Conservation (phyloP, 1,284 basidiomycete species). For the Jaminaea rosea region DNA sequence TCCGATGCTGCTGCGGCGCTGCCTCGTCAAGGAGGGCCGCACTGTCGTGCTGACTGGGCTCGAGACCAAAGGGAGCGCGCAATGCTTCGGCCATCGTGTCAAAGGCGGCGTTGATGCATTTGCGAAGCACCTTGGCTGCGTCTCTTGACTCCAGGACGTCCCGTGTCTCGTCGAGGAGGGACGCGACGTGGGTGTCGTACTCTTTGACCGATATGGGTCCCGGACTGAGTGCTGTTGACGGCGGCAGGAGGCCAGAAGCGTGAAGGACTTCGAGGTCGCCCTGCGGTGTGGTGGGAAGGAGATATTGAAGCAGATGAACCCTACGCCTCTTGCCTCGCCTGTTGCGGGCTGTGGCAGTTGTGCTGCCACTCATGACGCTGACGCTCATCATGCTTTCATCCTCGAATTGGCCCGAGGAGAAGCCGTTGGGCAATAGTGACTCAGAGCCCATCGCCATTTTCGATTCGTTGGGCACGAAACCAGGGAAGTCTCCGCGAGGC, state of each 20-base stretch:
- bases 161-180: constrained; percentile 63
- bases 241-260: not conserved
- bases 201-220: not conserved
- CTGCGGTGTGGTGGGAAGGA: not conserved
- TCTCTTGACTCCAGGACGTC: constrained; percentile 60
- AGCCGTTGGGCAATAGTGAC: not conserved
- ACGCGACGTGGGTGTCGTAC: constrained; percentile 55
- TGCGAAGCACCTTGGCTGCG: constrained; percentile 61
- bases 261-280: not conserved
- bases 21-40: constrained; percentile 50
- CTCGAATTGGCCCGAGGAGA: not conserved
- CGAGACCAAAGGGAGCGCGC: constrained; percentile 44
- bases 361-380: not conserved
- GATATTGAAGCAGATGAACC: not conserved
- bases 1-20: not conserved
- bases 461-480: not conserved
- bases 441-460: not conserved
- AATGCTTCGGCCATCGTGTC: constrained; percentile 55
- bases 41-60: constrained; percentile 3
- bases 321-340: not conserved
- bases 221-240: not conserved
- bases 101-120: constrained; percentile 62
- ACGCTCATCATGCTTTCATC: not conserved
- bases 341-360: not conserved
- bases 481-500: not conserved